Percentiles rank a stretch among this genome's conserved stretches.
These are phyloP conservation scores for Phytophthora citricola DNA, from an alignment of 352 stramenopile genomes.

Conservation along the genomic window DNA sequence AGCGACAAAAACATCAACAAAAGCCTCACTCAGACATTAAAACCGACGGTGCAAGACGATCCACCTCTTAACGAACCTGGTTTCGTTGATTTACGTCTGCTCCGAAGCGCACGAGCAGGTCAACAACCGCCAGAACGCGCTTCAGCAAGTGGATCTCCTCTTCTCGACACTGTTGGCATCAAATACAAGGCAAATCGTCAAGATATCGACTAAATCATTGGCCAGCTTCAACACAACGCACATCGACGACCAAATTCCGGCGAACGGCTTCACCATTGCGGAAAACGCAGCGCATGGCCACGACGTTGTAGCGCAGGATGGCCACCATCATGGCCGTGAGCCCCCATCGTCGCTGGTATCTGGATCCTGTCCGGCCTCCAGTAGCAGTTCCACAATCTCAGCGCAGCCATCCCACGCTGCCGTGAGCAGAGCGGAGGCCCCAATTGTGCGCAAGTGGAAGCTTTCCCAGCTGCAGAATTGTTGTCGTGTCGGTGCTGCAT, in stretches of 20 bases:
- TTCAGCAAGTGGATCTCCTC: conserved; percentile 15
- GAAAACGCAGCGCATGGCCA: conserved; percentile 39
- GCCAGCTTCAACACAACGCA: conserved; percentile 10
- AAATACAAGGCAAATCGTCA: conserved; percentile 11
- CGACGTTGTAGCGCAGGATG: conserved; percentile 31
- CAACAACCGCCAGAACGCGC: conserved; percentile 6
- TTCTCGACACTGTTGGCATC: conserved; percentile 17
- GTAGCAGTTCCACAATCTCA: conserved; percentile 19
- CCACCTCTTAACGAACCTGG: conserved; percentile 3
- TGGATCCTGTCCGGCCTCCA: conserved; percentile 27
- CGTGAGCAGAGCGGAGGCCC: conserved; percentile 28
- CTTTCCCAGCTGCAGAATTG: conserved; percentile 32
- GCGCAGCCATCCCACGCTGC: conserved; percentile 28
- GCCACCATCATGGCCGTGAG: conserved; percentile 36
- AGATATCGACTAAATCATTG: neutral
- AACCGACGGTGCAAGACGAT: no score
- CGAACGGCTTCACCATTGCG: conserved; percentile 20
- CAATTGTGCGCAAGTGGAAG: conserved; percentile 32
- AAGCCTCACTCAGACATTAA: neutral
- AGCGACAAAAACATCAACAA: neutral
- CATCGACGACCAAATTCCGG: conserved; percentile 32
- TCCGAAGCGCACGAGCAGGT: conserved; percentile 16
- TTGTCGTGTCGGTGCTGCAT: neutral
- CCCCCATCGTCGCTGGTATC: conserved; percentile 22
- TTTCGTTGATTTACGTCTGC: conserved; percentile 17